A percentile compares a stretch with the other conserved stretches of the same genome.
Conservation (phyloP, 2,329 filamentous ascomycete genomes). For the Fusarium drepaniforme region DNA sequence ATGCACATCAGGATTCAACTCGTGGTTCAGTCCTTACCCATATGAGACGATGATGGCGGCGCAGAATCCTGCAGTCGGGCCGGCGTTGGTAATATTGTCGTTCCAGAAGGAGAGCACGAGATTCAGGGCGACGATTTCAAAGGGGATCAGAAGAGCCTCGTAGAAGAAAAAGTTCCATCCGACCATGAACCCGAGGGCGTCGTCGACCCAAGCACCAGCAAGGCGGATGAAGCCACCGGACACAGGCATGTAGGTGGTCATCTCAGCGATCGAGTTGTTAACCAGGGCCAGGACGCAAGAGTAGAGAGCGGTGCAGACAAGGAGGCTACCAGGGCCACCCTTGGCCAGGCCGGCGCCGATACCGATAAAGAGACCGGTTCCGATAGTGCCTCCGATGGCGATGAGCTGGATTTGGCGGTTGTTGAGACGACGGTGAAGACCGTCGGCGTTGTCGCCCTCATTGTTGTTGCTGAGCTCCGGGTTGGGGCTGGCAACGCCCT, state of each 20-base stretch:
- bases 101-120: conserved; percentile 49
- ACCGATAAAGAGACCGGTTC: conserved; percentile 35
- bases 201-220: conserved; percentile 36
- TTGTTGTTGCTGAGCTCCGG: not conserved
- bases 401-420: conserved; percentile 39
- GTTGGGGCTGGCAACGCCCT: conserved; percentile 21
- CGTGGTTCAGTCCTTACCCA: conserved; percentile 31
- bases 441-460: conserved; percentile 24
- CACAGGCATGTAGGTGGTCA: conserved; percentile 39
- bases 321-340: conserved; percentile 31
- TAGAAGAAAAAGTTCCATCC: conserved; percentile 51
- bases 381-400: conserved; percentile 32
- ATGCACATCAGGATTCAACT: conserved; percentile 33
- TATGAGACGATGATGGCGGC: conserved; percentile 35
- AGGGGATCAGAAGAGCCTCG: conserved; percentile 48
- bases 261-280: conserved; percentile 40
- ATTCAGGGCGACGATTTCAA: conserved; percentile 48
- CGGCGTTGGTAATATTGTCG: conserved; percentile 25
- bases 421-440: conserved; percentile 38
- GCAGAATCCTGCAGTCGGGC: conserved; percentile 47
- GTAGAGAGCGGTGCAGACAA: conserved; percentile 36
- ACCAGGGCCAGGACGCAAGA: conserved; percentile 35
- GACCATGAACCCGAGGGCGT: conserved; percentile 40
- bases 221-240: conserved; percentile 38
- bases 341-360: conserved; percentile 37